Evolutionary conservation across 2,329 filamentous ascomycete species (phyloP), one percentile per base, ranked within the genome.

Genomic region (Paracoccidioides brasiliensis): DNA sequence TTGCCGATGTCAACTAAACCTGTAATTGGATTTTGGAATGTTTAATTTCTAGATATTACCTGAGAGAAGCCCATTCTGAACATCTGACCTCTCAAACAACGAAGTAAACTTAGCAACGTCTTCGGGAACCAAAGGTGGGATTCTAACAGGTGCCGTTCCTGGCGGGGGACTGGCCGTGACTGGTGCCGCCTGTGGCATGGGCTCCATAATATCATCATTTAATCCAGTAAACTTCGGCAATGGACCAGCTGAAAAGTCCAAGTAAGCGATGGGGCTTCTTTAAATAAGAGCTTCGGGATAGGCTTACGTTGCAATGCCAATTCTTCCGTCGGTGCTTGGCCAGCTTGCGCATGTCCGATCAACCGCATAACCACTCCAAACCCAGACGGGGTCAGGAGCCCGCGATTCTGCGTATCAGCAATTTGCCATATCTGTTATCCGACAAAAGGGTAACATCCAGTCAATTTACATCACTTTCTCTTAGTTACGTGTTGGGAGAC

Each of bases 361-460:
- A 98, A 82, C 66, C 93, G 83, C 68, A 98, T 74, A 56, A 95
- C 93, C 68, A 95, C 82, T 58, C 90, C 88, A 74, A 98, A 98
- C 68, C 91, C 93, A 44, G 90, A 82, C 22, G 90, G 90, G 38
- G 90, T 96, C 62, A 98, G 77, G 63, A 97, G 86, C 53, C 93
- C 93, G 61, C 90, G 83, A 75, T 98, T 98, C 75, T 97, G 91
- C 62, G 82, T 90, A 75, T 98, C 93, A 63, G 93, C 91, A 70
- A 98, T 93, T 74, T 97, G 91, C 93, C 93, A 98, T 79, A 98
- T 97, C 87, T 95, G 71, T 57, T 61, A 30, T n/a, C 9, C 44
- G 28, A 28, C 30, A 15, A 33, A 52, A 52, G 32, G n/a, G 30
- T 37, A 32, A 37, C 30, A n/a, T 30, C 22, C 30, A n/a, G 42